These are phyloP conservation scores for Globisporangium perplexum DNA, from an alignment of 352 stramenopile species.

Conservation along the genomic window DNA sequence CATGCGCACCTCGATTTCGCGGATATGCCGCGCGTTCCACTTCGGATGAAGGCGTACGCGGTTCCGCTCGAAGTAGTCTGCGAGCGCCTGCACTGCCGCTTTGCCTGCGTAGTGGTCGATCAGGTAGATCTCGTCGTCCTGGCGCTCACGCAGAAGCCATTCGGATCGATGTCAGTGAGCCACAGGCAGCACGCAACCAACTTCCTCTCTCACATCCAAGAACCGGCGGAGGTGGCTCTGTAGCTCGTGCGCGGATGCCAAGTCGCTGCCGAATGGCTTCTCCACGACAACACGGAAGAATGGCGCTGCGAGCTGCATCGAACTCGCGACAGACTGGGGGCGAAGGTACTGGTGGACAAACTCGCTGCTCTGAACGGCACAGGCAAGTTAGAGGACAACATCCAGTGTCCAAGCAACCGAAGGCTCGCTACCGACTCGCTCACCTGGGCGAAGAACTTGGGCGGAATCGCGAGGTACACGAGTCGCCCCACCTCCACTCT, in stretches of 20 bases:
- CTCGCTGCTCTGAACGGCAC: constrained; percentile 18
- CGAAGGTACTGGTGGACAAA: constrained; percentile 29
- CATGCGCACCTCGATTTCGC: constrained; percentile 46
- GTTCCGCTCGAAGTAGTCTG: constrained; percentile 50
- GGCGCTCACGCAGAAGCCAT: background rate
- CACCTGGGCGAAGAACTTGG: constrained; percentile 57
- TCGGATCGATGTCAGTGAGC: too few relatives aligned
- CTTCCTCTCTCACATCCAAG: constrained; percentile 26
- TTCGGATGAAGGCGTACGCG: constrained; percentile 18
- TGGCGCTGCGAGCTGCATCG: background rate
- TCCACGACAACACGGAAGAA: constrained; percentile 76
- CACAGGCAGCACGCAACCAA: background rate
- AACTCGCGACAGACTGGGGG: background rate
- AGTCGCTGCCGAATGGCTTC: constrained; percentile 73
- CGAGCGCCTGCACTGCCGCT: constrained; percentile 44
- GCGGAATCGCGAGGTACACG: constrained; percentile 78
- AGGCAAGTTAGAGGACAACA: background rate
- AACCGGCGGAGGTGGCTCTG: constrained; percentile 28
- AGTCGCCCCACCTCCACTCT: constrained; percentile 34
- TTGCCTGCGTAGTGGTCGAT: constrained; percentile 88
- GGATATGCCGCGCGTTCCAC: constrained; percentile 25
- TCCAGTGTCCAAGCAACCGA: background rate
- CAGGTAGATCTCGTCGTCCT: constrained; percentile 73
- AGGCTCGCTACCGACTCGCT: background rate
- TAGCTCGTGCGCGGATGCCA: constrained; percentile 38